These are phyloP conservation scores for Aspergillus affinis DNA, from an alignment of 495 filamentous ascomycete genomes.

Conservation along the genomic window DNA sequence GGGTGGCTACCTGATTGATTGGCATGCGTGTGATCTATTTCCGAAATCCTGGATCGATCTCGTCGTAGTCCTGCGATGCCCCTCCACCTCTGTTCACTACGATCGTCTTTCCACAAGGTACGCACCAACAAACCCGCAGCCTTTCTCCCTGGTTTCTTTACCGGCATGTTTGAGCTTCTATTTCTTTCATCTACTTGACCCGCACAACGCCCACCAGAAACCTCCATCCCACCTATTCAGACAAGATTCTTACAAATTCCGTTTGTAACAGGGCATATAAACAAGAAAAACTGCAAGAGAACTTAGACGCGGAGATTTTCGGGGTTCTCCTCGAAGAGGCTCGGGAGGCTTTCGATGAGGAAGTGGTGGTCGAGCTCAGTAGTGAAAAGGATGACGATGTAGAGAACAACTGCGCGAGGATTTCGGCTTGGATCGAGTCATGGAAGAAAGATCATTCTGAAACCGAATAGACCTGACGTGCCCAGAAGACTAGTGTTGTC, in stretches of 20 bases:
- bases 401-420: conserved; percentile 81
- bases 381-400: conserved; percentile 82
- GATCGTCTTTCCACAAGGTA: conserved; percentile 78
- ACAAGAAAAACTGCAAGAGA: conserved; percentile 89
- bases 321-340: conserved; percentile 91
- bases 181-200: neutral
- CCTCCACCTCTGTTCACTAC: conserved; percentile 70
- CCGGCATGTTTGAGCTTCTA: neutral
- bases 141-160: neutral
- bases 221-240: neutral
- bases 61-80: conserved; percentile 84
- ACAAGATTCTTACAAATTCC: conserved; percentile 4
- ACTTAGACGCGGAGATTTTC: conserved; percentile 97
- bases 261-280: conserved; percentile 61
- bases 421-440: conserved; percentile 74
- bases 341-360: conserved; percentile 77
- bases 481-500: conserved; percentile 21
- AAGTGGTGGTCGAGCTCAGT: conserved; percentile 85
- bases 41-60: conserved; percentile 93
- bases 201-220: neutral
- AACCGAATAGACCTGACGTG: neutral
- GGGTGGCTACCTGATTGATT: conserved; percentile 92
- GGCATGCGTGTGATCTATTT: conserved; percentile 97
- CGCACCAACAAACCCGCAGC: conserved; percentile 10
- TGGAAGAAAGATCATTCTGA: conserved; percentile 67